A percentile compares a stretch with the other conserved stretches of the same genome.
phyloP scores from a whole-genome alignment of 139 green algal species.

The Tetraselmis chui region DNA sequence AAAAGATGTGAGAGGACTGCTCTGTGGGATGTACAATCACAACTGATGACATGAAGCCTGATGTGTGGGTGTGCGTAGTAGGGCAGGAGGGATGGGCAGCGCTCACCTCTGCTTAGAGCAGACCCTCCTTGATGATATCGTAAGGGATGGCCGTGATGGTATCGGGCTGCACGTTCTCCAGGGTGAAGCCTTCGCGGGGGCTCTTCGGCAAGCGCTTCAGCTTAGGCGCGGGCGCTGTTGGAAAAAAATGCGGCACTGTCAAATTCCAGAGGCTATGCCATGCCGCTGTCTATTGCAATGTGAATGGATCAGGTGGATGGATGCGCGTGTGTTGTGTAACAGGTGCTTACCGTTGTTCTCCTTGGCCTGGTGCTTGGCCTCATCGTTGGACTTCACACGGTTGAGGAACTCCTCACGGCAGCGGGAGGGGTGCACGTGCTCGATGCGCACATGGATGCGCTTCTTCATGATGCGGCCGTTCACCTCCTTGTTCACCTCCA shows the following conservation, averaged over 20 bases:
- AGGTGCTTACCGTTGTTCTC: slow-evolving; percentile 37
- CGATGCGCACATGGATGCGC: slow-evolving; percentile 94
- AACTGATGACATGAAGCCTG: no score
- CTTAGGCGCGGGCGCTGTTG: slow-evolving; percentile 28
- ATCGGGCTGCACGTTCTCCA: slow-evolving; percentile 70
- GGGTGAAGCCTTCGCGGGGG: slow-evolving; percentile 73
- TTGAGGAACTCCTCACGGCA: slow-evolving; percentile 95
- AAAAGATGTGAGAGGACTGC: no score
- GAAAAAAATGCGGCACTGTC: slow-evolving; percentile 2
- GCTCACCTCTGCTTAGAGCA: slow-evolving; percentile 16
- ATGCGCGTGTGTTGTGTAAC: no score
- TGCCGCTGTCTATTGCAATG: not conserved
- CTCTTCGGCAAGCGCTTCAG: slow-evolving; percentile 70
- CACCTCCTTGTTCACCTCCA: slow-evolving; percentile 97
- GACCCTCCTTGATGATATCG: slow-evolving; percentile 90
- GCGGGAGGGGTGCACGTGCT: slow-evolving; percentile 87
- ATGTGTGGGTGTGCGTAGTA: not conserved
- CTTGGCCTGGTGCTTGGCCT: slow-evolving; percentile 70
- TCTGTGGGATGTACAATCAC: no score
- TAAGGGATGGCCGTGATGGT: slow-evolving; percentile 96
- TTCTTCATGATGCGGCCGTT: slow-evolving; percentile 86
- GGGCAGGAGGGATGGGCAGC: not conserved
- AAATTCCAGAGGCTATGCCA: not conserved
- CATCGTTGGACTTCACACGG: slow-evolving; percentile 76
- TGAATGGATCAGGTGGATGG: not conserved